phyloP scores from a whole-genome alignment of 1,284 basidiomycete species.

The Apiotrichum mycotoxinovorans region DNA sequence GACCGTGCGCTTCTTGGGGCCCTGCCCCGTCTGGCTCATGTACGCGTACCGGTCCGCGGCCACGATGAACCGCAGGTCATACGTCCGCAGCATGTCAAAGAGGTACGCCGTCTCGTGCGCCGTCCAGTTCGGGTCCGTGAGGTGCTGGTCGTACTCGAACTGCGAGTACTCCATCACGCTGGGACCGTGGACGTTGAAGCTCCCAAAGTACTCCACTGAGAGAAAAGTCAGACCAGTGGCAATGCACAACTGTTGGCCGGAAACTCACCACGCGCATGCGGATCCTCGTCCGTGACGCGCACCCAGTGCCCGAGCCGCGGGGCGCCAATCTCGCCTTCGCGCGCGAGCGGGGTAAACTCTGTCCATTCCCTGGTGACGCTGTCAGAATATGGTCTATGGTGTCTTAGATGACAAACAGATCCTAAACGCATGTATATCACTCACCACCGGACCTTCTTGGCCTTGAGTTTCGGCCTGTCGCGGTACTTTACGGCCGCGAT shows the following conservation, averaged over 20 bases:
- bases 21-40: conserved; percentile 20
- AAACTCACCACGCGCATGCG: conserved; percentile 28
- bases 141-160: conserved; percentile 79
- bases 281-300: conserved; percentile 34
- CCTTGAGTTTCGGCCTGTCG: conserved; percentile 61
- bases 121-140: conserved; percentile 82
- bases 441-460: conserved; percentile 58
- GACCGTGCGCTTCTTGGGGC: conserved; percentile 57
- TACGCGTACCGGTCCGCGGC: conserved; percentile 86
- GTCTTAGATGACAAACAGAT: no score
- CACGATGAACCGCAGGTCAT: conserved; percentile 86
- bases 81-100: conserved; percentile 74
- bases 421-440: no score
- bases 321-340: conserved; percentile 16
- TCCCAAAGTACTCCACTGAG: conserved; percentile 41
- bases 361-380: conserved; percentile 64
- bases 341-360: conserved; percentile 56
- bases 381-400: no score
- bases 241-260: no score
- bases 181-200: conserved; percentile 48
- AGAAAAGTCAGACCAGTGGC: conserved; percentile 30
- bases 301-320: conserved; percentile 41
- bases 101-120: conserved; percentile 94
- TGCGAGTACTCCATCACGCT: conserved; percentile 76
- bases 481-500: conserved; percentile 66